Evolutionary conservation across 139 green algal genomes (phyloP), one percentile per base, ranked within the genome.

Genomic region (Gonium pectorale): DNA sequence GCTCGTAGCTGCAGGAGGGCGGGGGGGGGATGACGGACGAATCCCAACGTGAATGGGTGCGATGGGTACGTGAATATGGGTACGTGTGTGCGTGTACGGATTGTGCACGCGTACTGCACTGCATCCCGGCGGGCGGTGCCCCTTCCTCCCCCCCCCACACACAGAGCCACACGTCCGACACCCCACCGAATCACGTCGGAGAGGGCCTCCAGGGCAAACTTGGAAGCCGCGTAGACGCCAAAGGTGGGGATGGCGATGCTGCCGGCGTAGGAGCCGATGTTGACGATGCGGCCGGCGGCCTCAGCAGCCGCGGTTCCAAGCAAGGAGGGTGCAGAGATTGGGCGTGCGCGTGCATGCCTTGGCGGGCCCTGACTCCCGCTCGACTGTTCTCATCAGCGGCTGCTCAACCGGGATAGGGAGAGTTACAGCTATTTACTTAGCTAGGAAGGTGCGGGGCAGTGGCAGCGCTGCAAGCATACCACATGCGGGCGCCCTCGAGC

Each of bases 131-230:
- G n/a, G n/a, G n/a, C n/a, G n/a, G n/a, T n/a, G n/a, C n/a, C 72
- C 35, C 17, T 52, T 33, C 56, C 63, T 0, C 3, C 63, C 22
- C 35, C 33, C 33, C 63, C 31, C 31, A 3, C 21, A 15, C 37
- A n/a, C n/a, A n/a, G n/a, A n/a, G n/a, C 13, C 49, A 56, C 49
- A 56, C 17, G 49, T 56, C 49, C 13, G 13, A 56, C 49, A 56
- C 49, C 54, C 0, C 43, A 82, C 85, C 86, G 41, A 38, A 89
- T 68, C 33, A 38, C 60, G 78, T 89, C 85, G 21, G 60, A 81
- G 26, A 89, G 5, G 2, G 85, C 85, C 59, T 89, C 85, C 44
- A 89, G 46, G 2, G 51, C 85, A 54, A 89, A 89, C 69, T 89
- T 89, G 46, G 69, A 83, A 2, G 78, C 78, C 6, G 35, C 35